Conservation (phyloP, 2,329 filamentous ascomycete species). For the Ceratocystis eucalypticola region DNA sequence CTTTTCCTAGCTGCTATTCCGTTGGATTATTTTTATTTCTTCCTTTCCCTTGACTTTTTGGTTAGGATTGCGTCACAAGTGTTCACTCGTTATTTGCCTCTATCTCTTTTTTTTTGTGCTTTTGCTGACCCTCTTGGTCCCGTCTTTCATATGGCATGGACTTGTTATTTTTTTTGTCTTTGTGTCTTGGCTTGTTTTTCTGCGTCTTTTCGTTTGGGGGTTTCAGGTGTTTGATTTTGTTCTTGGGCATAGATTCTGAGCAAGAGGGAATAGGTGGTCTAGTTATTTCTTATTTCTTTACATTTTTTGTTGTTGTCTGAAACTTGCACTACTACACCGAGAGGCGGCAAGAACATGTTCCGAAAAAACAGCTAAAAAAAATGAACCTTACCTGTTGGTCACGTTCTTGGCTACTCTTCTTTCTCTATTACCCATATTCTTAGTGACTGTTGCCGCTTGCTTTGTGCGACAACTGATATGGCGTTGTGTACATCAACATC, state of each 20-base stretch:
- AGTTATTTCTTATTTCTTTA: constrained; percentile 9
- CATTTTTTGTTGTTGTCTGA: constrained; percentile 2
- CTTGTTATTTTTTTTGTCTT: neutral
- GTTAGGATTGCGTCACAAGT: neutral
- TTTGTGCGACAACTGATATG: neutral
- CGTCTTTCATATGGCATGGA: neutral
- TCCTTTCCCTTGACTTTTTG: neutral
- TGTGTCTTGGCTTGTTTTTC: neutral
- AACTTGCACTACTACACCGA: neutral
- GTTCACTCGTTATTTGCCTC: neutral
- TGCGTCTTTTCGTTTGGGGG: constrained; percentile 1
- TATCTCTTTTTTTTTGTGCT: neutral
- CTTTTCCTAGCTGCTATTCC: neutral
- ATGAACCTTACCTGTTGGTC: too few species aligned
- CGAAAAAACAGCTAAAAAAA: too few species aligned
- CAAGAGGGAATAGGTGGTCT: constrained; percentile 9
- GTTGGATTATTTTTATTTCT: neutral
- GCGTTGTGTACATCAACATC: neutral
- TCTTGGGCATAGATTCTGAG: constrained; percentile 13
- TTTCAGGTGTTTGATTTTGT: neutral
- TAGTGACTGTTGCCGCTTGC: constrained; percentile 8
- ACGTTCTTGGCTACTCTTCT: neutral
- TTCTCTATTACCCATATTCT: neutral
- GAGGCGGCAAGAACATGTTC: neutral
- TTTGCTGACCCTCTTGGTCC: neutral